Conservation (phyloP, 1,284 basidiomycete genomes). For the Fomitopsis palustris region DNA sequence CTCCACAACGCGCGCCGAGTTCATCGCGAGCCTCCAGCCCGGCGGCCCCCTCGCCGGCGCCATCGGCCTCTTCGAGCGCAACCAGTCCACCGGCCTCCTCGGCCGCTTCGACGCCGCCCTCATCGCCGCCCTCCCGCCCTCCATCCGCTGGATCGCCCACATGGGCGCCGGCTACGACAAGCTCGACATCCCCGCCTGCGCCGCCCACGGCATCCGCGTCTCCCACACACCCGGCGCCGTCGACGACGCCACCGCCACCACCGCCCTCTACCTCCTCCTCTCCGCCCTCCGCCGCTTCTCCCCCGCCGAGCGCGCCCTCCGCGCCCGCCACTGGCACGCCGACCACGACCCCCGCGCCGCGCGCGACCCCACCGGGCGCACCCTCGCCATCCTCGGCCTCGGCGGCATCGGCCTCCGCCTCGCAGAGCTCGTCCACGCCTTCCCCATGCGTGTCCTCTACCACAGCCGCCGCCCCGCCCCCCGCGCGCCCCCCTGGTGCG, state of each 20-base stretch:
- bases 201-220: slow-evolving; percentile 73
- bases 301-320: slow-evolving; percentile 66
- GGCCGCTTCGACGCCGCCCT: slow-evolving; percentile 82
- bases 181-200: slow-evolving; percentile 76
- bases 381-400: slow-evolving; percentile 84
- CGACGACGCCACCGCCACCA: slow-evolving; percentile 90
- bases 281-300: slow-evolving; percentile 82
- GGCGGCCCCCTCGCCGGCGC: slow-evolving; percentile 74
- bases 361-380: slow-evolving; percentile 76
- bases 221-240: slow-evolving; percentile 91
- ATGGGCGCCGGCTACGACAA: slow-evolving; percentile 93
- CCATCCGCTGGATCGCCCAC: slow-evolving; percentile 84
- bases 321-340: slow-evolving; percentile 53
- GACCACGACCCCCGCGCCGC: slow-evolving; percentile 43
- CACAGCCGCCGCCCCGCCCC: slow-evolving; percentile 62
- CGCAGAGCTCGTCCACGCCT: slow-evolving; percentile 65
- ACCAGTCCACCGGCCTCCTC: slow-evolving; percentile 58
- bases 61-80: slow-evolving; percentile 80
- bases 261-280: slow-evolving; percentile 81
- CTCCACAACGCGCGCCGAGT: slow-evolving; percentile 64
- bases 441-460: slow-evolving; percentile 88
- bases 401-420: slow-evolving; percentile 84
- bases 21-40: slow-evolving; percentile 60
- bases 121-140: slow-evolving; percentile 60
- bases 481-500: slow-evolving; percentile 68